Conservation (phyloP, 768 basidiomycete genomes). For the Russula earlei region DNA sequence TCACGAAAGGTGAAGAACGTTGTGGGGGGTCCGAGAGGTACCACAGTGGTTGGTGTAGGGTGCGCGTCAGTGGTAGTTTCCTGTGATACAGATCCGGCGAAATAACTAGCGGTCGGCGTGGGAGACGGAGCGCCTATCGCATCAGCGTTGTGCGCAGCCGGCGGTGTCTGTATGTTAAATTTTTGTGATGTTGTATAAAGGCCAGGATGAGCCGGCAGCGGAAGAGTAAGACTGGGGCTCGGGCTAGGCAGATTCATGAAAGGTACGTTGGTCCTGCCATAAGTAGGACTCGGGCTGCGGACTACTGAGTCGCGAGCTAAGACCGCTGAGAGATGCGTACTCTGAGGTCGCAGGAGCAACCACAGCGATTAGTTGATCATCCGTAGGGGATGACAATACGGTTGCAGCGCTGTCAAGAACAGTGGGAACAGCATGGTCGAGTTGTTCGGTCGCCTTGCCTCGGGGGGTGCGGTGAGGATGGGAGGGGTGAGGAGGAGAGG, state of each 20-base stretch:
- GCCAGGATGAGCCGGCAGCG: conserved; percentile 6
- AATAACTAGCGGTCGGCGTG: conserved; percentile 27
- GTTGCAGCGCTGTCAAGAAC: conserved; percentile 79
- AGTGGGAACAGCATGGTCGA: conserved; percentile 75
- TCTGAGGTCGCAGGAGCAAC: conserved; percentile 41
- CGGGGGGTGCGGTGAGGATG: conserved; percentile 70
- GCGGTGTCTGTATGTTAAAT: conserved; percentile 4
- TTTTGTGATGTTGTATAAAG: not conserved
- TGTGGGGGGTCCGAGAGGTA: conserved; percentile 21
- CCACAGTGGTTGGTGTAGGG: conserved; percentile 23
- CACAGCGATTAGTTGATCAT: conserved; percentile 51
- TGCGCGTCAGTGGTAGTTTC: conserved; percentile 4
- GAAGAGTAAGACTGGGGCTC: conserved; percentile 17
- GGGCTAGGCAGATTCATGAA: conserved; percentile 21
- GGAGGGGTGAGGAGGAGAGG: conserved; percentile 32
- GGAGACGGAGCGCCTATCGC: conserved; percentile 5
- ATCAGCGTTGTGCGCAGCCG: not conserved
- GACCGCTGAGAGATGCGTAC: conserved; percentile 37
- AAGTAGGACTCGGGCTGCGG: conserved; percentile 55
- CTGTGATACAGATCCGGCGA: conserved; percentile 26
- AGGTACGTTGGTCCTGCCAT: conserved; percentile 25
- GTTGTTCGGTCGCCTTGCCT: conserved; percentile 59
- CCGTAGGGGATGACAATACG: conserved; percentile 40
- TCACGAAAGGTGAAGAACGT: conserved; percentile 20
- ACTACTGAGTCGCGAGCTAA: conserved; percentile 55